Conservation (phyloP, 75 land plant genomes). For the Cupressus sempervirens region DNA sequence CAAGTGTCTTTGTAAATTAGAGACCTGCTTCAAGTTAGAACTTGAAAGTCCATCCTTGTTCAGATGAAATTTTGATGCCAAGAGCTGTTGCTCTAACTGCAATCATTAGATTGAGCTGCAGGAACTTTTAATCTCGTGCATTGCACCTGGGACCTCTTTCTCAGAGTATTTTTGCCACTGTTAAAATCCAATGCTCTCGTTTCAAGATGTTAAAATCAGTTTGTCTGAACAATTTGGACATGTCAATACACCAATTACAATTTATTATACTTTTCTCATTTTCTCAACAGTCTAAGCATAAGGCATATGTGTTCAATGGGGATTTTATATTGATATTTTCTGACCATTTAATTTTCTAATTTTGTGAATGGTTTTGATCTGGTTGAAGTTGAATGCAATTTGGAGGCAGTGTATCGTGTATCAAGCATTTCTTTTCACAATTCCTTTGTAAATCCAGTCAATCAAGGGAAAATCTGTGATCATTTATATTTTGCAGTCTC, state of each 20-base stretch:
- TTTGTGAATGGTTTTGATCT: neutral
- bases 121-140: neutral
- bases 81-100: neutral
- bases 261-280: neutral
- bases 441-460: neutral
- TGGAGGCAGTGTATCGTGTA: neutral
- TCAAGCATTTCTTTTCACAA: no score
- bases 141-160: neutral
- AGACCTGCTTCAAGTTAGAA: neutral
- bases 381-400: neutral
- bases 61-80: conserved; percentile 4
- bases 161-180: neutral
- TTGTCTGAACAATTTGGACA: neutral
- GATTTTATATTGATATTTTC: neutral
- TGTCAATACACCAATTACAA: neutral
- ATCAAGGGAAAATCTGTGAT: neutral
- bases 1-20: conserved; percentile 5
- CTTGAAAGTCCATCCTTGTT: conserved; percentile 5
- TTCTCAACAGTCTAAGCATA: neutral
- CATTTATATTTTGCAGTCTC: no score
- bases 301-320: neutral
- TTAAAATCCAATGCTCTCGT: neutral
- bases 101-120: neutral
- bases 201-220: neutral
- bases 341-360: neutral